These are phyloP conservation scores for Botryosphaeria agaves DNA, from an alignment of 2,329 filamentous ascomycete species.

Conservation along the genomic window DNA sequence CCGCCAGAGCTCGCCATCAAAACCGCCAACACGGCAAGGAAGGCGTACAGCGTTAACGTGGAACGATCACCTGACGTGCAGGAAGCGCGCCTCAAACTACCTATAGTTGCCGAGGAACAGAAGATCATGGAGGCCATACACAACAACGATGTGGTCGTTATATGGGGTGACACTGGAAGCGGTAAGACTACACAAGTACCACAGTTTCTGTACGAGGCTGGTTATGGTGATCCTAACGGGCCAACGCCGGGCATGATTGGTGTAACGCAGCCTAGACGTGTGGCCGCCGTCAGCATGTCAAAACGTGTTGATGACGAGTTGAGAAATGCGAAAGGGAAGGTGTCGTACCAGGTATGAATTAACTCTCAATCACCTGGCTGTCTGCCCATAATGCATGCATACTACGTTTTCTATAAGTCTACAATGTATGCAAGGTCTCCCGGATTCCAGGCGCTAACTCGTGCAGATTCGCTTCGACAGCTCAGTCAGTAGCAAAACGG, in stretches of 20 bases:
- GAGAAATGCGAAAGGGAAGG: conserved; percentile 55
- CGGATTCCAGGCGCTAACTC: too few species aligned
- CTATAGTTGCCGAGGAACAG: conserved; percentile 89
- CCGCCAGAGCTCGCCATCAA: conserved; percentile 45
- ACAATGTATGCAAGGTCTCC: too few species aligned
- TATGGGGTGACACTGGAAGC: conserved; percentile 90
- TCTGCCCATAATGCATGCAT: too few species aligned
- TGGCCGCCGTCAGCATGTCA: conserved; percentile 93
- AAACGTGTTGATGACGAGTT: conserved; percentile 79
- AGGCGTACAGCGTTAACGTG: conserved; percentile 60
- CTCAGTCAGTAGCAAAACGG: conserved; percentile 60
- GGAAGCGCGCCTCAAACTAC: conserved; percentile 58
- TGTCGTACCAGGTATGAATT: conserved; percentile 84
- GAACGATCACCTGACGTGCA: conserved; percentile 57
- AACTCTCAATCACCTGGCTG: too few species aligned
- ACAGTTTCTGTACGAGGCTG: conserved; percentile 88
- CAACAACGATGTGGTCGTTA: conserved; percentile 74
- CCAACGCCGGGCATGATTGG: conserved; percentile 85
- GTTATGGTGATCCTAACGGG: conserved; percentile 63
- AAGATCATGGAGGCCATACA: conserved; percentile 96
- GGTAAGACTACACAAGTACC: conserved; percentile 97
- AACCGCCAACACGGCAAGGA: conserved; percentile 41
- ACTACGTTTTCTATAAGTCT: too few species aligned
- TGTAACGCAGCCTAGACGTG: conserved; percentile 83
- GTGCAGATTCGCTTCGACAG: conserved; percentile 92